phyloP scores from a whole-genome alignment of 805 yeast species.

The Saccharomycopsis microspora region DNA sequence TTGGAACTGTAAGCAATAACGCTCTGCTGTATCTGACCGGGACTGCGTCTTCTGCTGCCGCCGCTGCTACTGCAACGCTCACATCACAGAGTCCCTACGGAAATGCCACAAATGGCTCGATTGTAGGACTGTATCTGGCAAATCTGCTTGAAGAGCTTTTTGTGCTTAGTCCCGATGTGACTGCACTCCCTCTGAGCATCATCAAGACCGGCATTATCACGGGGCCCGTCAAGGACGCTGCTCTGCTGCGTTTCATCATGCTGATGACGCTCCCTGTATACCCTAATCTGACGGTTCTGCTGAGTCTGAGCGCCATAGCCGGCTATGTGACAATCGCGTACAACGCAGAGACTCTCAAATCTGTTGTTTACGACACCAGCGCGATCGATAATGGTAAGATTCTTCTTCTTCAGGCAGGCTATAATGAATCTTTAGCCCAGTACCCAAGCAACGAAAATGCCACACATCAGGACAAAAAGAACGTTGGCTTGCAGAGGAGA shows the following conservation, averaged over 20 bases:
- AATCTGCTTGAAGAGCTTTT: conserved; percentile 28
- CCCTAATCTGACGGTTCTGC: conserved; percentile 58
- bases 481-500: neutral
- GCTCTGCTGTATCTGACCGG: conserved; percentile 23
- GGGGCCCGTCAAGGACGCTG: conserved; percentile 50
- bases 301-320: conserved; percentile 44
- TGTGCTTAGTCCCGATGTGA: conserved; percentile 37
- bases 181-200: conserved; percentile 33
- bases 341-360: conserved; percentile 31
- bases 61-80: conserved; percentile 9
- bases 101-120: conserved; percentile 14
- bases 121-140: conserved; percentile 21
- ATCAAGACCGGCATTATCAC: conserved; percentile 38
- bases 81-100: conserved; percentile 16
- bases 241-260: conserved; percentile 35
- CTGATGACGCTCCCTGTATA: conserved; percentile 72
- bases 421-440: conserved; percentile 10
- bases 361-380: conserved; percentile 30
- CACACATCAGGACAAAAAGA: neutral
- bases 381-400: conserved; percentile 25
- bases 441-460: conserved; percentile 1
- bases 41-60: conserved; percentile 10
- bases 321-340: conserved; percentile 61
- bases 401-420: conserved; percentile 20
- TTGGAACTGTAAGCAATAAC: conserved; percentile 33